Percentiles rank a stretch among this genome's conserved stretches.
phyloP scores from a whole-genome alignment of 169 alveolate species.

The Ichthyophthirius multifiliis region DNA sequence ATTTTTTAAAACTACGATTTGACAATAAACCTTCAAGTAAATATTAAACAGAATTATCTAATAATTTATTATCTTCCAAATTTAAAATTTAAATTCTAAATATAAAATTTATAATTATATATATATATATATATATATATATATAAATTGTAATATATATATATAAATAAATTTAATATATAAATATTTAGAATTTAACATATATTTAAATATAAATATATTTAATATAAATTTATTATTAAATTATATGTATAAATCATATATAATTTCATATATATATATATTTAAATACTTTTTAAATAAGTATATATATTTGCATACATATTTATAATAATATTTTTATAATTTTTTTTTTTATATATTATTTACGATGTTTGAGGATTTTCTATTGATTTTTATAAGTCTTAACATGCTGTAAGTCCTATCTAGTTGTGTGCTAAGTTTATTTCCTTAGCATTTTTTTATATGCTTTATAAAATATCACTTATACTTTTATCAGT shows the following conservation, averaged over 20 bases:
- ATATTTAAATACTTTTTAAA: too few relatives aligned
- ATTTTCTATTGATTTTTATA: not conserved
- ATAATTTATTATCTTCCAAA: not conserved
- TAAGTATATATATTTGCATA: not conserved
- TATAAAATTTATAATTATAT: not conserved
- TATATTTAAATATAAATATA: too few relatives aligned
- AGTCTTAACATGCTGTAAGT: not conserved
- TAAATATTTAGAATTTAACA: too few relatives aligned
- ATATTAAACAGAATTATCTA: not conserved
- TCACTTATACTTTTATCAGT: conserved; percentile 1
- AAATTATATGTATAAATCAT: too few relatives aligned
- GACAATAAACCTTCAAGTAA: not conserved
- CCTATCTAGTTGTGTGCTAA: not conserved
- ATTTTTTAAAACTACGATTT: not conserved
- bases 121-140: too few relatives aligned
- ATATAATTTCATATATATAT: too few relatives aligned
- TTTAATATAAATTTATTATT: too few relatives aligned
- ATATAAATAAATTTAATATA: too few relatives aligned
- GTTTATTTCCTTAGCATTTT: not conserved
- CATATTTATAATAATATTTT: too few relatives aligned
- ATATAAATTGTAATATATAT: too few relatives aligned
- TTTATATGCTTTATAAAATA: not conserved
- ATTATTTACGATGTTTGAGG: too few relatives aligned
- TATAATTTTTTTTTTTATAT: too few relatives aligned
- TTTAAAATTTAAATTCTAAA: not conserved